Evolutionary conservation across 225 moss, liverwort and hornwort species (phyloP), one percentile per base, ranked within the genome.

Genomic region (Sphagnum contortum): DNA sequence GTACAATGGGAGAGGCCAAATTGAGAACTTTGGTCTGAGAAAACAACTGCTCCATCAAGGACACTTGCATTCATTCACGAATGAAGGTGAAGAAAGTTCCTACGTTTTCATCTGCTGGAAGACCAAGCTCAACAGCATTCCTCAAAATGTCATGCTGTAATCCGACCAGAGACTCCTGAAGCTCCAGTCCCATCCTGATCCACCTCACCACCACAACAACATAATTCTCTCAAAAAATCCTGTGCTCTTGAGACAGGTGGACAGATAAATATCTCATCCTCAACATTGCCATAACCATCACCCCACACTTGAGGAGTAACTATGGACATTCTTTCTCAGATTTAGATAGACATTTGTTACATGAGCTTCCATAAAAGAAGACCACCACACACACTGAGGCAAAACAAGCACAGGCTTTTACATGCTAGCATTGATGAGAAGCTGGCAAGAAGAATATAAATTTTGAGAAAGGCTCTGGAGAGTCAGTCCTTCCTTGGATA

Each of bases 81-180:
- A 55, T 57, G 65, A 9, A 58, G n/a, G 48, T 56, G 45, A 61
- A 70, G 49, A 59, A 44, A 74, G 14, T 13, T 73, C 57, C 11
- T 87, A 91, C 94, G 81, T 75, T 80, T 47, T 75, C 77, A 71
- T 77, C 74, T 49, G 63, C 64, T 11, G 87, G 73, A 64, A 89
- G 69, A 63, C 89, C 94, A 60, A 87, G 79, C 58, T 87, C 71
- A 66, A 66, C 85, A 66, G 75, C 73, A 52, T 53, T 74, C 47
- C 80, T 71, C 59, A 83, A 61, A 62, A 83, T 59, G 59, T 77
- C 83, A 48, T 76, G 76, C 66, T 87, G 87, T 10, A 89, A 70
- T 48, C 71, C 78, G 44, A 81, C 77, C 47, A 88, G 70, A 58
- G 86, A 80, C 49, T 72, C 76, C 60, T 76, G 74, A 48, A 77